Conservation (phyloP, 345 rosid genomes). For the Ricinus communis region DNA sequence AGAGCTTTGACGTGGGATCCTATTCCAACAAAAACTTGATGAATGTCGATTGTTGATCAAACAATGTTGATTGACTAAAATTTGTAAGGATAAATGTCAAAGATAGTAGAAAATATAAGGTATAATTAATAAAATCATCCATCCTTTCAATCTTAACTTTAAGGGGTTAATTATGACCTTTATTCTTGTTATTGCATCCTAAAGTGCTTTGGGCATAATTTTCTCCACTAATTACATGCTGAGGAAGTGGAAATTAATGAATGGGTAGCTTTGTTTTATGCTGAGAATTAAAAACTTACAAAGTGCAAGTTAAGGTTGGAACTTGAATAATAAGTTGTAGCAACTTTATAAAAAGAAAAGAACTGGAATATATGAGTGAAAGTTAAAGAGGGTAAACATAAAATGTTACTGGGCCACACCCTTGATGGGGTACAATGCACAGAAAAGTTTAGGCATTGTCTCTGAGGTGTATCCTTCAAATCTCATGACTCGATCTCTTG, state of each 20-base stretch:
- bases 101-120: not conserved
- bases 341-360: slow-evolving; percentile 30
- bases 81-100: too few relatives aligned
- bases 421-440: slow-evolving; percentile 5
- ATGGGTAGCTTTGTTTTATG: not conserved
- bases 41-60: too few relatives aligned
- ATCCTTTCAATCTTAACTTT: slow-evolving; percentile 3
- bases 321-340: slow-evolving; percentile 11
- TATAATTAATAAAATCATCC: not conserved
- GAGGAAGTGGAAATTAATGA: not conserved
- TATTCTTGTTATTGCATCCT: slow-evolving; percentile 11
- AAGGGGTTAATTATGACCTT: slow-evolving; percentile 1
- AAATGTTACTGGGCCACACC: slow-evolving; percentile 16
- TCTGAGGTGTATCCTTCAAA: not conserved
- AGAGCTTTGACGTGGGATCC: too few relatives aligned
- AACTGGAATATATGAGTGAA: slow-evolving; percentile 18
- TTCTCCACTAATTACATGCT: not conserved
- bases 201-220: slow-evolving; percentile 12
- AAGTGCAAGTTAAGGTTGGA: slow-evolving; percentile 13
- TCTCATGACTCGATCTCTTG: slow-evolving; percentile 11
- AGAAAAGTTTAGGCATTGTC: not conserved
- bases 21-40: too few relatives aligned
- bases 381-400: slow-evolving; percentile 22
- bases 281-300: not conserved
- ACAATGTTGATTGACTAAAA: too few relatives aligned